phyloP scores from a whole-genome alignment of 768 basidiomycete species.

The Pisolithus orientalis region DNA sequence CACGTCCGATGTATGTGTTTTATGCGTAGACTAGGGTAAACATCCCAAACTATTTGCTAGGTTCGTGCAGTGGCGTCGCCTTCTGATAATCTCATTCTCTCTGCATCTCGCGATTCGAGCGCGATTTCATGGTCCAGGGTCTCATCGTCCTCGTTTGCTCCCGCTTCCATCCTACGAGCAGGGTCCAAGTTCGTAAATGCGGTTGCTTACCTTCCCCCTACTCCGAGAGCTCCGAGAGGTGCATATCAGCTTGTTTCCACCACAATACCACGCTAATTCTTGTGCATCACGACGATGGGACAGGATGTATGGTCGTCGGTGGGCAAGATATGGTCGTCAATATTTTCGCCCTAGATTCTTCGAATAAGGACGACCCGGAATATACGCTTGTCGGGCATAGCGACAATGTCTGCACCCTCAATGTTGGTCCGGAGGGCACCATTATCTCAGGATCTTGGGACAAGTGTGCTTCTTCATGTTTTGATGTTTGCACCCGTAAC shows the following conservation, averaged over 20 bases:
- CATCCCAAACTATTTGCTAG: constrained; percentile 34
- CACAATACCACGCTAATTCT: background rate
- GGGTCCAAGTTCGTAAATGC: constrained; percentile 78
- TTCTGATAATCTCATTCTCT: constrained; percentile 71
- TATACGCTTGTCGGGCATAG: constrained; percentile 85
- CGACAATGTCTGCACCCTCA: constrained; percentile 84
- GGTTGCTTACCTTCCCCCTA: constrained; percentile 70
- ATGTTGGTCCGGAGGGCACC: constrained; percentile 59
- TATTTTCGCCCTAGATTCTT: constrained; percentile 59
- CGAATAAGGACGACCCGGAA: constrained; percentile 62
- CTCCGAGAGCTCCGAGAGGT: constrained; percentile 67
- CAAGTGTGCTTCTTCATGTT: constrained; percentile 47
- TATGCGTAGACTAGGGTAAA: background rate
- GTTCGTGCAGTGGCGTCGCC: constrained; percentile 80
- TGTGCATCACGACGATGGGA: constrained; percentile 8
- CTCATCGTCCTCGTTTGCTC: constrained; percentile 44
- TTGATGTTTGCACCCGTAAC: background rate
- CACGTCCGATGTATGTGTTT: constrained; percentile 61
- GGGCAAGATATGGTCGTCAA: constrained; percentile 89
- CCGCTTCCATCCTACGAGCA: constrained; percentile 49
- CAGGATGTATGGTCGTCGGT: constrained; percentile 82
- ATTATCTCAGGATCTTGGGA: constrained; percentile 98
- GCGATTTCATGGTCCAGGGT: constrained; percentile 79
- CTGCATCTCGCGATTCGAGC: constrained; percentile 87
- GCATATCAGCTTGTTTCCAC: constrained; percentile 12